These are phyloP conservation scores for Phenoliferia sp. DNA, from an alignment of 1,284 basidiomycete genomes.

Conservation along the genomic window DNA sequence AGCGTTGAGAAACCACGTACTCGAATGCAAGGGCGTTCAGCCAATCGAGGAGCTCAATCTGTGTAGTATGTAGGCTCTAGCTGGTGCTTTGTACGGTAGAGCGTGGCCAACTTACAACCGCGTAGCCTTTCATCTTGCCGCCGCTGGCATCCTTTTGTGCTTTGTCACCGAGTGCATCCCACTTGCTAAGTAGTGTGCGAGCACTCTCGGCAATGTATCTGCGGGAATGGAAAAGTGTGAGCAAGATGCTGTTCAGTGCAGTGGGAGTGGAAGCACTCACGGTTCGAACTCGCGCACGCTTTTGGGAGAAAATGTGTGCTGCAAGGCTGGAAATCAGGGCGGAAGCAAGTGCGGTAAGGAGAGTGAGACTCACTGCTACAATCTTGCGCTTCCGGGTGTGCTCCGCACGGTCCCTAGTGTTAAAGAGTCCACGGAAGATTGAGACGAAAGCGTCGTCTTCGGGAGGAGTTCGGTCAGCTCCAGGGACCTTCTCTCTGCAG, in stretches of 20 bases:
- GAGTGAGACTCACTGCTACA: background rate
- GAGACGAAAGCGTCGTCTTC: conserved; percentile 63
- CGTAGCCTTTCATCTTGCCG: conserved; percentile 33
- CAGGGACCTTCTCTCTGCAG: background rate
- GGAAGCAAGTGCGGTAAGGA: background rate
- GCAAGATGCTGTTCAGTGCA: too few relatives aligned
- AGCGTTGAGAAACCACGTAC: background rate
- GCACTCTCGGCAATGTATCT: conserved; percentile 45
- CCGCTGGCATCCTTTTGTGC: conserved; percentile 39
- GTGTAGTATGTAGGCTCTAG: background rate
- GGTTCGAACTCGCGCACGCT: conserved; percentile 68
- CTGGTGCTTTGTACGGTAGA: background rate
- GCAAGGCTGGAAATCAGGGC: background rate
- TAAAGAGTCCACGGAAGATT: conserved; percentile 57
- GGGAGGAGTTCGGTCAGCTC: background rate
- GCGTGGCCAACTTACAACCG: conserved; percentile 8
- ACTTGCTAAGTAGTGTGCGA: conserved; percentile 57
- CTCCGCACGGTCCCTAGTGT: conserved; percentile 71
- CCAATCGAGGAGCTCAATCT: conserved; percentile 31
- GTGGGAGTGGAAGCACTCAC: background rate
- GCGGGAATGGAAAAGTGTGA: too few relatives aligned
- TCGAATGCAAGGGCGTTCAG: conserved; percentile 82
- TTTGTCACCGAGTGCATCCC: conserved; percentile 65
- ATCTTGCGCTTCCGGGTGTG: conserved; percentile 53
- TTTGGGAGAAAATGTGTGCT: conserved; percentile 40